These are phyloP conservation scores for Mayamaea pseudoterrestris DNA, from an alignment of 108 stramenopile species.

Conservation along the genomic window DNA sequence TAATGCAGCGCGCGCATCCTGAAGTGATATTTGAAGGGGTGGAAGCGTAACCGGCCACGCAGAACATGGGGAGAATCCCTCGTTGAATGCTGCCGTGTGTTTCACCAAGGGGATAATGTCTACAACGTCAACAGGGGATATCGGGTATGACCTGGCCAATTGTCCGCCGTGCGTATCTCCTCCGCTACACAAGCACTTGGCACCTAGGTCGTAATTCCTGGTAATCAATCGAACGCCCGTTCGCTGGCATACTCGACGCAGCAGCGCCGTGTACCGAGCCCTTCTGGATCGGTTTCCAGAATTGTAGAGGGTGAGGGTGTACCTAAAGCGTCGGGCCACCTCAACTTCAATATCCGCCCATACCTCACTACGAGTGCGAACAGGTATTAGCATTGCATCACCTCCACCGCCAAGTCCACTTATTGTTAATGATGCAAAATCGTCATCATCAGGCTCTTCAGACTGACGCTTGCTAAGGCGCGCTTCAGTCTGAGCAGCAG, in stretches of 20 bases:
- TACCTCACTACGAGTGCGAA: constrained; percentile 36
- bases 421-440: constrained; percentile 32
- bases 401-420: constrained; percentile 28
- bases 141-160: constrained; percentile 48
- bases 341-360: constrained; percentile 75
- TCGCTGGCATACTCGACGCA: constrained; percentile 84
- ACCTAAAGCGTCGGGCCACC: constrained; percentile 59
- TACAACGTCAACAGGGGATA: constrained; percentile 69
- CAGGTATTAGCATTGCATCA: constrained; percentile 14
- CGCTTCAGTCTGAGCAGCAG: constrained; percentile 67
- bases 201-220: constrained; percentile 53
- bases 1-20: constrained; percentile 64
- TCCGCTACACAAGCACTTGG: constrained; percentile 48
- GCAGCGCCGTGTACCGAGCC: constrained; percentile 43
- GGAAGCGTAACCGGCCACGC: constrained; percentile 28
- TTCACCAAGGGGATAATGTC: constrained; percentile 88
- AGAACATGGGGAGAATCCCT: constrained; percentile 55
- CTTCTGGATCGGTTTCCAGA: constrained; percentile 14
- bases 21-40: constrained; percentile 60
- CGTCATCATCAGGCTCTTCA: constrained; percentile 35
- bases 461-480: constrained; percentile 20
- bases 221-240: constrained; percentile 77
- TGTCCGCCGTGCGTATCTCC: constrained; percentile 23
- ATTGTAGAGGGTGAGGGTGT: constrained; percentile 60
- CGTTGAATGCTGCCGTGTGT: constrained; percentile 58